Evolutionary conservation across 352 stramenopile species (phyloP).

Genomic region (Globisporangium perplexum): DNA sequence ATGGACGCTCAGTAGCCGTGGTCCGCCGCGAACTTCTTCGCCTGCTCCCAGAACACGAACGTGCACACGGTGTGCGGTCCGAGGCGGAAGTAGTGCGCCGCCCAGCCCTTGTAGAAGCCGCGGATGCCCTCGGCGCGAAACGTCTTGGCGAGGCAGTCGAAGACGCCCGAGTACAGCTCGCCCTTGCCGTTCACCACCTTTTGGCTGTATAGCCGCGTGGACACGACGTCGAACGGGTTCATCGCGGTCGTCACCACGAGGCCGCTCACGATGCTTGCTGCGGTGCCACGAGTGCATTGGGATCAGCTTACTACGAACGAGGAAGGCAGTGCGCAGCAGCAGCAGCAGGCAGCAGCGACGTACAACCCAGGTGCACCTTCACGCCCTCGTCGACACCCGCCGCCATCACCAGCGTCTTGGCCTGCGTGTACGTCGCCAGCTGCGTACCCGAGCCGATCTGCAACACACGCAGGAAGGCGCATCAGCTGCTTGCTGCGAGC

Average conservation of each 20-base stretch:
- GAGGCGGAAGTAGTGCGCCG: conserved; percentile 83
- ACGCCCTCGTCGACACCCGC: conserved; percentile 70
- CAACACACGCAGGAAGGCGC: background rate
- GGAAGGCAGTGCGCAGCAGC: background rate
- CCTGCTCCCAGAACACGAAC: conserved; percentile 85
- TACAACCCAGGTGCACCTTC: conserved; percentile 73
- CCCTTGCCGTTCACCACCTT: conserved; percentile 85
- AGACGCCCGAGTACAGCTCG: conserved; percentile 63
- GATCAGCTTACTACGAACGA: background rate
- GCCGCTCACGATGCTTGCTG: conserved; percentile 77
- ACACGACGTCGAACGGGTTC: conserved; percentile 88
- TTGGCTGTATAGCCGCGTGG: conserved; percentile 83
- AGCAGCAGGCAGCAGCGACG: conserved; percentile 11
- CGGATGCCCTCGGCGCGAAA: conserved; percentile 69
- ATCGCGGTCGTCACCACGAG: conserved; percentile 80
- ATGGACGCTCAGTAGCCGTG: conserved; percentile 59
- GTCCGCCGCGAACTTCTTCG: conserved; percentile 60
- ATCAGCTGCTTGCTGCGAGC: background rate
- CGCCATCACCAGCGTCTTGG: conserved; percentile 76
- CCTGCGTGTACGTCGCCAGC: conserved; percentile 78
- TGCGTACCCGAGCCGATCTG: conserved; percentile 83
- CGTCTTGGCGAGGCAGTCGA: conserved; percentile 80
- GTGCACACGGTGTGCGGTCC: conserved; percentile 84
- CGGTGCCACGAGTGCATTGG: background rate
- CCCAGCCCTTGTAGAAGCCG: conserved; percentile 86